A percentile compares a stretch with the other conserved stretches of the same genome.
These are phyloP conservation scores for Calocera viscosa DNA, from an alignment of 768 basidiomycete species.

Conservation along the genomic window DNA sequence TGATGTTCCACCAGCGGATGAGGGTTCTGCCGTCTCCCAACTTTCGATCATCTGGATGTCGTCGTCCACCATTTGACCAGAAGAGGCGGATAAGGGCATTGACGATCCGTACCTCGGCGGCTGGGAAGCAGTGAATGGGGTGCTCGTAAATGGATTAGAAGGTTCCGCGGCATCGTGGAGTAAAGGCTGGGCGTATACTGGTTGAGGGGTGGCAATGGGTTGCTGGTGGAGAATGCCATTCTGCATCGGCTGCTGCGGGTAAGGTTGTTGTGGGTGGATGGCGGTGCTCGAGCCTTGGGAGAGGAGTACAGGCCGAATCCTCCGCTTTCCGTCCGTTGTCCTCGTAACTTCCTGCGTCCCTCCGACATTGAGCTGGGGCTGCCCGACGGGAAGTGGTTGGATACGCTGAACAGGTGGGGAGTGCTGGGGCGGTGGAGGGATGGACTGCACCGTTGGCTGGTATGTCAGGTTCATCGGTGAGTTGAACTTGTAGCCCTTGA, in stretches of 20 bases:
- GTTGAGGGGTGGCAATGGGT: too few species aligned
- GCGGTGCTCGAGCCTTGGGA: constrained; percentile 13
- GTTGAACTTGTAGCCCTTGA: constrained; percentile 66
- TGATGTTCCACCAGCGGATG: constrained; percentile 17
- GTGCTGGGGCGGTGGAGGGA: background rate
- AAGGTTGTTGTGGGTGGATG: background rate
- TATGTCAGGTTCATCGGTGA: constrained; percentile 1
- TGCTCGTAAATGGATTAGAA: background rate
- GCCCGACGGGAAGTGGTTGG: constrained; percentile 11
- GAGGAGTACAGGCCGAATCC: constrained; percentile 35
- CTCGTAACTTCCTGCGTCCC: constrained; percentile 22
- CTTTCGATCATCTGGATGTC: constrained; percentile 10
- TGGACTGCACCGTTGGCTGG: background rate
- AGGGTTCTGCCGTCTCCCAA: background rate
- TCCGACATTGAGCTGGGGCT: background rate
- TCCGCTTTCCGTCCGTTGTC: constrained; percentile 42
- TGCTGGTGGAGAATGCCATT: constrained; percentile 4
- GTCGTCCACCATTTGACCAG: background rate
- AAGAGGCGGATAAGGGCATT: background rate
- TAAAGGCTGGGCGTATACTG: constrained; percentile 11
- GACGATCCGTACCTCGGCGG: background rate
- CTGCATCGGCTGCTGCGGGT: background rate
- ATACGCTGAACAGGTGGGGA: background rate
- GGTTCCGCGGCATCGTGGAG: constrained; percentile 15
- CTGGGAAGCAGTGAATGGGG: background rate